These are phyloP conservation scores for Glycine tomentella DNA, from an alignment of 306 rosid species.

Conservation along the genomic window DNA sequence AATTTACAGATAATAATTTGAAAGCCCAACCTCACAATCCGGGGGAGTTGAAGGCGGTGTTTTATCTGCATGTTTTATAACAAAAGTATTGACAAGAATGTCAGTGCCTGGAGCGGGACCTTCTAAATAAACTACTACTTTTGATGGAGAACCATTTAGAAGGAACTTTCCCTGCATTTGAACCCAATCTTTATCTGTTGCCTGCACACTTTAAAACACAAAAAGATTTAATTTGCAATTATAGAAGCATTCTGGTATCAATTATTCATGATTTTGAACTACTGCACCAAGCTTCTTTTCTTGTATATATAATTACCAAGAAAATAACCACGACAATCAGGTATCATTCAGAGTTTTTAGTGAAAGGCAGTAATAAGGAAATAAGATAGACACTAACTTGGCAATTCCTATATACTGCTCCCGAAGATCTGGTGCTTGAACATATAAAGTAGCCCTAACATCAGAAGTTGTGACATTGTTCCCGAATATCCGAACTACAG, in stretches of 20 bases:
- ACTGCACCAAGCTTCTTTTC: neutral
- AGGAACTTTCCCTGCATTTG: slow-evolving; percentile 92
- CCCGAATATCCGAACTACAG: slow-evolving; percentile 79
- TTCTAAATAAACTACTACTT: slow-evolving; percentile 82
- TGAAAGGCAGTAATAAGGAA: slow-evolving; percentile 3
- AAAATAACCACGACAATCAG: no score
- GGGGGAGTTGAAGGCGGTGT: slow-evolving; percentile 79
- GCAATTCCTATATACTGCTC: slow-evolving; percentile 92
- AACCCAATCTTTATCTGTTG: slow-evolving; percentile 90
- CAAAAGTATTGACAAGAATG: slow-evolving; percentile 80
- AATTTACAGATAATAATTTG: slow-evolving; percentile 3
- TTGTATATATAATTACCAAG: no score
- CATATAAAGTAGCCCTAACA: slow-evolving; percentile 81
- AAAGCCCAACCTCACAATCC: slow-evolving; percentile 63
- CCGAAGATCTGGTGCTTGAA: slow-evolving; percentile 72
- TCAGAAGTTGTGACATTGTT: slow-evolving; percentile 75
- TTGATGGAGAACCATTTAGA: slow-evolving; percentile 79
- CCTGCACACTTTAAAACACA: slow-evolving; percentile 74
- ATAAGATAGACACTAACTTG: slow-evolving; percentile 60
- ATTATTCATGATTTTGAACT: neutral
- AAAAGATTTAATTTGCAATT: slow-evolving; percentile 30
- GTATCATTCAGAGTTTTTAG: neutral
- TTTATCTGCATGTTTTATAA: slow-evolving; percentile 83
- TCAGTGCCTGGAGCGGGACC: slow-evolving; percentile 91
- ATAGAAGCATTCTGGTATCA: neutral